These are phyloP conservation scores for Populus nigra DNA, from an alignment of 345 rosid genomes.

Conservation along the genomic window DNA sequence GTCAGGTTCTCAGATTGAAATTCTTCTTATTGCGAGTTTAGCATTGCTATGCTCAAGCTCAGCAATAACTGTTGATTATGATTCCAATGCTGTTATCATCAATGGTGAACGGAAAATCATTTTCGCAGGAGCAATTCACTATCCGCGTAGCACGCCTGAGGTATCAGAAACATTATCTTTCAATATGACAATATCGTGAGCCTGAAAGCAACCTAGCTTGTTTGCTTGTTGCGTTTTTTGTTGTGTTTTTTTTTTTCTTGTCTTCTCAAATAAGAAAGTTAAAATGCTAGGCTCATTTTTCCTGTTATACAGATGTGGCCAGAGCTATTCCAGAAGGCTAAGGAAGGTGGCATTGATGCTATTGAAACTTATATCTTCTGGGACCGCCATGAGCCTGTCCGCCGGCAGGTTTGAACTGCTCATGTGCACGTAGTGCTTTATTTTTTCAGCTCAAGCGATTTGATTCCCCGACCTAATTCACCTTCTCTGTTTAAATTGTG, in stretches of 20 bases:
- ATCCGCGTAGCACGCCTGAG: conserved; percentile 15
- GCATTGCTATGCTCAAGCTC: background rate
- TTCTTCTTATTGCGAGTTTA: background rate
- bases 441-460: too few relatives aligned
- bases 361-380: conserved; percentile 74
- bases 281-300: background rate
- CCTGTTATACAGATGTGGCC: conserved; percentile 63
- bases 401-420: conserved; percentile 19
- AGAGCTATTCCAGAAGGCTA: conserved; percentile 47
- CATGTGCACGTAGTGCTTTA: too few relatives aligned
- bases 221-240: too few relatives aligned
- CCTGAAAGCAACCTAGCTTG: too few relatives aligned
- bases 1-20: background rate
- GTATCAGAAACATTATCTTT: background rate
- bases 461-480: too few relatives aligned
- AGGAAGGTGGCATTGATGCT: conserved; percentile 57
- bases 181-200: too few relatives aligned
- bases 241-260: too few relatives aligned
- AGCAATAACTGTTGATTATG: background rate
- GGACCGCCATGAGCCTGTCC: conserved; percentile 55
- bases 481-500: too few relatives aligned
- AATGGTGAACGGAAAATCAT: background rate
- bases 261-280: too few relatives aligned
- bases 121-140: conserved; percentile 2
- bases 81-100: conserved; percentile 5